Evolutionary conservation across 441 rosid genomes (phyloP).

Genomic region (Adansonia madagascariensis): DNA sequence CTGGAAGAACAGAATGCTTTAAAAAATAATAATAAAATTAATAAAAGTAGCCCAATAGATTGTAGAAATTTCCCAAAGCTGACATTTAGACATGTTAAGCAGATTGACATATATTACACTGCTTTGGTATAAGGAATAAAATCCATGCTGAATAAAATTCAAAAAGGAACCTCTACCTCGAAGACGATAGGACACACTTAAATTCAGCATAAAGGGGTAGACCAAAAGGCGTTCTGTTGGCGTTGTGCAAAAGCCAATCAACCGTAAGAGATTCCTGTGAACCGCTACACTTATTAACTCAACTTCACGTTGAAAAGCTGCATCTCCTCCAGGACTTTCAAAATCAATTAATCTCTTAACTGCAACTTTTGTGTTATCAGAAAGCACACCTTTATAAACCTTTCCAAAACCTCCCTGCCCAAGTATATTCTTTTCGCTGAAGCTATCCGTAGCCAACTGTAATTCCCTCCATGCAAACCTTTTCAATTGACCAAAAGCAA

Average conservation of each 20-base stretch:
- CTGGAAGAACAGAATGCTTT: not conserved
- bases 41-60: conserved; percentile 6
- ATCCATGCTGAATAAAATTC: not conserved
- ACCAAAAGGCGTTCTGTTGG: conserved; percentile 87
- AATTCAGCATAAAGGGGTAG: conserved; percentile 90
- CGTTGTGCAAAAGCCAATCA: conserved; percentile 93
- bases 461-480: conserved; percentile 94
- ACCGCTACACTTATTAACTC: conserved; percentile 97
- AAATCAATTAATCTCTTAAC: conserved; percentile 86
- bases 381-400: conserved; percentile 88
- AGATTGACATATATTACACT: not conserved
- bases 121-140: not conserved
- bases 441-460: conserved; percentile 85
- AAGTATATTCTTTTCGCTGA: conserved; percentile 78
- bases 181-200: conserved; percentile 81
- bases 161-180: conserved; percentile 55
- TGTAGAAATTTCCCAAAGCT: not conserved
- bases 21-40: not conserved
- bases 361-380: conserved; percentile 72
- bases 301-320: conserved; percentile 91
- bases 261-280: conserved; percentile 76
- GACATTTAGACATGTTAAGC: not conserved
- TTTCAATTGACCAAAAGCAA: conserved; percentile 91
- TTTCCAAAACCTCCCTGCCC: conserved; percentile 99
- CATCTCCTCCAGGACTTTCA: conserved; percentile 90